phyloP scores from a whole-genome alignment of 2,329 filamentous ascomycete genomes.

The Colletotrichum sp. region DNA sequence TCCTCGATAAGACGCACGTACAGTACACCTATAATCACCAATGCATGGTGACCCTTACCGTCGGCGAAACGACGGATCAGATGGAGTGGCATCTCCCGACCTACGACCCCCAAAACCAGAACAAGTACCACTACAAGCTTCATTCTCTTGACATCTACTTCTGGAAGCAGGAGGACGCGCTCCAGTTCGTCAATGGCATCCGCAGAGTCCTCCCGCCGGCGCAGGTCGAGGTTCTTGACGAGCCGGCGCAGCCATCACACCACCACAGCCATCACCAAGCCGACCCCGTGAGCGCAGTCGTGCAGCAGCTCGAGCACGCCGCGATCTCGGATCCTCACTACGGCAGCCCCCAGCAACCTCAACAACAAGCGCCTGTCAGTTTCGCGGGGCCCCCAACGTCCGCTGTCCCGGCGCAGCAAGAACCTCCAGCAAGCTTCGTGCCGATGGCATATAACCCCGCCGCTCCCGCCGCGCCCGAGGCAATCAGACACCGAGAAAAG shows the following conservation, averaged over 20 bases:
- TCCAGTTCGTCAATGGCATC: constrained; percentile 72
- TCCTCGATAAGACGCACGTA: constrained; percentile 68
- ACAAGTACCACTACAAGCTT: constrained; percentile 80
- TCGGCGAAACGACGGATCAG: constrained; percentile 57
- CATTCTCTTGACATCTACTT: constrained; percentile 81
- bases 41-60: constrained; percentile 70
- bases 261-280: constrained; percentile 33
- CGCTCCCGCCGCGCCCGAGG: constrained; percentile 75
- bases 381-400: constrained; percentile 48
- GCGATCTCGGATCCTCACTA: constrained; percentile 68
- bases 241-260: constrained; percentile 55
- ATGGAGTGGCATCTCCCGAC: constrained; percentile 78
- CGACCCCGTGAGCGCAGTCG: constrained; percentile 67
- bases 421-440: constrained; percentile 51
- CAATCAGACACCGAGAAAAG: constrained; percentile 76
- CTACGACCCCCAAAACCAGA: constrained; percentile 74
- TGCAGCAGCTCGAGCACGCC: constrained; percentile 75
- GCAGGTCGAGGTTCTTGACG: constrained; percentile 68
- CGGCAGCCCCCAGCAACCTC: constrained; percentile 23
- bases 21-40: constrained; percentile 78
- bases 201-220: constrained; percentile 66
- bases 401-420: constrained; percentile 26
- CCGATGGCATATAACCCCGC: constrained; percentile 82
- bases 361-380: constrained; percentile 28
- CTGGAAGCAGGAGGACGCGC: constrained; percentile 76